Conservation (phyloP, 352 stramenopile genomes). For the Phytophthora melonis region DNA sequence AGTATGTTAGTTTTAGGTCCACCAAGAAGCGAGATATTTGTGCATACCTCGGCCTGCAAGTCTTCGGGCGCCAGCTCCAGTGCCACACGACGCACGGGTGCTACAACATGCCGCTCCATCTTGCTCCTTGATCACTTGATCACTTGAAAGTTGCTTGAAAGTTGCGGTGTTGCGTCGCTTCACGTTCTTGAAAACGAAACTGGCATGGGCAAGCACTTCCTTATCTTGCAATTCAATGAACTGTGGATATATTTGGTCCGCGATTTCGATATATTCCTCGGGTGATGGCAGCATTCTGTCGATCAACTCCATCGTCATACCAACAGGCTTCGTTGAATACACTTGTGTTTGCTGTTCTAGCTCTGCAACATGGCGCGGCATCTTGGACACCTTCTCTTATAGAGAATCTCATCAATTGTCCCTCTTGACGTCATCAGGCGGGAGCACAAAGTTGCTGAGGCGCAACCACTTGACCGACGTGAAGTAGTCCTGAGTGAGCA, state of each 20-base stretch:
- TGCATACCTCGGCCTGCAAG: slow-evolving; percentile 61
- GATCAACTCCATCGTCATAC: too few relatives aligned
- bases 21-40: too few relatives aligned
- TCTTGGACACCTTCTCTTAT: background rate
- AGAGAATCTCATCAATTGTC: slow-evolving; percentile 15
- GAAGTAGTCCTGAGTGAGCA: slow-evolving; percentile 76
- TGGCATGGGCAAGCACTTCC: background rate
- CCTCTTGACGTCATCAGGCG: slow-evolving; percentile 48
- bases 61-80: slow-evolving; percentile 64
- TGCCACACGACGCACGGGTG: slow-evolving; percentile 50
- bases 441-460: slow-evolving; percentile 72
- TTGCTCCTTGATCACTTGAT: background rate
- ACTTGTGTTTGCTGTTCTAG: slow-evolving; percentile 20
- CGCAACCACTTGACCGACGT: slow-evolving; percentile 48
- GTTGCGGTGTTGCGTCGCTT: slow-evolving; percentile 24
- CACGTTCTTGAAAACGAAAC: slow-evolving; percentile 18
- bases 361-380: background rate
- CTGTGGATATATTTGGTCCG: too few relatives aligned
- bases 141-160: background rate
- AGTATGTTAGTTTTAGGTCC: background rate
- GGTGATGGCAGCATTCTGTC: too few relatives aligned
- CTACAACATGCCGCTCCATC: slow-evolving; percentile 35
- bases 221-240: too few relatives aligned
- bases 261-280: too few relatives aligned
- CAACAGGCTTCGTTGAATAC: slow-evolving; percentile 24